Conservation (phyloP, 192 early-diverging fungal genomes). For the Backusella liffmaniae region DNA sequence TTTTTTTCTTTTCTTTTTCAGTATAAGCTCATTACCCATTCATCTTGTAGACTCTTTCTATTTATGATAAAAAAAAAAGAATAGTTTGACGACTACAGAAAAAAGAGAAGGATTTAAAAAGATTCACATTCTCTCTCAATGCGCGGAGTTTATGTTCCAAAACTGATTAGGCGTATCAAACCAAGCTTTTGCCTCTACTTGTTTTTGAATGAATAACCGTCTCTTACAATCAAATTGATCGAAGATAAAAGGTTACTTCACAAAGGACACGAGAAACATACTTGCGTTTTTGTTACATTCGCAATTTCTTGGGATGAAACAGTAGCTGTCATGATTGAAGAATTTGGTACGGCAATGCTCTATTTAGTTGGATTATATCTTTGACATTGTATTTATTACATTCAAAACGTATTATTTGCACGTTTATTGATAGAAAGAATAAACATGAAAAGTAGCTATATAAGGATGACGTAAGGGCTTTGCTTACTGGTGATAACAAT, state of each 20-base stretch:
- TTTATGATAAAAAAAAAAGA: neutral
- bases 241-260: neutral
- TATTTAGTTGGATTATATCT: too few species aligned
- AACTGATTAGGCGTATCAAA: neutral
- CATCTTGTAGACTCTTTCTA: neutral
- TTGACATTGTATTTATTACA: too few species aligned
- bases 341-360: too few species aligned
- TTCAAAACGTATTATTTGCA: too few species aligned
- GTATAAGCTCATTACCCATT: neutral
- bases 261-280: neutral
- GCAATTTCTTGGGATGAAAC: too few species aligned
- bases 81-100: neutral
- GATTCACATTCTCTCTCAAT: neutral
- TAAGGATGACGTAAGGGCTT: too few species aligned
- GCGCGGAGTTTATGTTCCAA: constrained; percentile 1
- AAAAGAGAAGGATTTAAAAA: neutral
- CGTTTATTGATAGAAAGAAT: too few species aligned
- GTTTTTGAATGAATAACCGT: neutral
- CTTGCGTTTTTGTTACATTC: neutral
- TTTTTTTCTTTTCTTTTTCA: neutral
- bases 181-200: neutral
- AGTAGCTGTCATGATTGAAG: too few species aligned
- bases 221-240: neutral
- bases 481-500: too few species aligned
- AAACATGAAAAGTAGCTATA: too few species aligned